These are phyloP conservation scores for Podospora pseudopauciseta DNA, from an alignment of 495 filamentous ascomycete species.

Conservation along the genomic window DNA sequence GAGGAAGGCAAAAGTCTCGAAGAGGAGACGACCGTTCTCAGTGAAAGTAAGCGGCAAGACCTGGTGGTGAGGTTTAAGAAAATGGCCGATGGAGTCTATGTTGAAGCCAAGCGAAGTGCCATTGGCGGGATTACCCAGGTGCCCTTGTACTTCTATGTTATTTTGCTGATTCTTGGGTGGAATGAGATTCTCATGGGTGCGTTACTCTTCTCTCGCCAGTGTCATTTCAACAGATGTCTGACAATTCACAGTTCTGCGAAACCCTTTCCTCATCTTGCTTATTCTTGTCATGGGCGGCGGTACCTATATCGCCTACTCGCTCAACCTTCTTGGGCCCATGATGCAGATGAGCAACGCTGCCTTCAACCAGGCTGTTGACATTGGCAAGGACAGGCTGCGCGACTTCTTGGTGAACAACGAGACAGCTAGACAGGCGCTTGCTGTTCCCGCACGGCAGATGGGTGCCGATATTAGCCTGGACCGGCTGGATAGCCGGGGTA, in stretches of 20 bases:
- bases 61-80: constrained; percentile 95
- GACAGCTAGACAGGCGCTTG: constrained; percentile 73
- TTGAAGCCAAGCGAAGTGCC: constrained; percentile 93
- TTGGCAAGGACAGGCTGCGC: constrained; percentile 81
- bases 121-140: constrained; percentile 95
- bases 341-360: constrained; percentile 90
- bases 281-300: constrained; percentile 69
- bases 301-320: constrained; percentile 82
- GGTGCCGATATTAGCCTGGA: constrained; percentile 54
- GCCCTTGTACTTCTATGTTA: constrained; percentile 87
- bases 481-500: constrained; percentile 58
- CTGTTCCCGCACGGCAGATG: constrained; percentile 53
- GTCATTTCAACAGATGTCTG: constrained; percentile 25
- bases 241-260: constrained; percentile 70
- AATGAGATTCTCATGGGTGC: constrained; percentile 91
- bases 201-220: constrained; percentile 27
- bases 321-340: constrained; percentile 95
- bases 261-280: constrained; percentile 88
- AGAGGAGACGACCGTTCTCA: constrained; percentile 92
- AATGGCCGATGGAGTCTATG: constrained; percentile 92
- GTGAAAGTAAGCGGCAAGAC: constrained; percentile 82
- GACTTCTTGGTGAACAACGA: constrained; percentile 82
- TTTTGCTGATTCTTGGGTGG: constrained; percentile 89
- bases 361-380: constrained; percentile 75
- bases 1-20: constrained; percentile 89